Base-by-base conservation (phyloP, 2,329 filamentous ascomycete genomes). In the Aquanectria penicillioides region DNA sequence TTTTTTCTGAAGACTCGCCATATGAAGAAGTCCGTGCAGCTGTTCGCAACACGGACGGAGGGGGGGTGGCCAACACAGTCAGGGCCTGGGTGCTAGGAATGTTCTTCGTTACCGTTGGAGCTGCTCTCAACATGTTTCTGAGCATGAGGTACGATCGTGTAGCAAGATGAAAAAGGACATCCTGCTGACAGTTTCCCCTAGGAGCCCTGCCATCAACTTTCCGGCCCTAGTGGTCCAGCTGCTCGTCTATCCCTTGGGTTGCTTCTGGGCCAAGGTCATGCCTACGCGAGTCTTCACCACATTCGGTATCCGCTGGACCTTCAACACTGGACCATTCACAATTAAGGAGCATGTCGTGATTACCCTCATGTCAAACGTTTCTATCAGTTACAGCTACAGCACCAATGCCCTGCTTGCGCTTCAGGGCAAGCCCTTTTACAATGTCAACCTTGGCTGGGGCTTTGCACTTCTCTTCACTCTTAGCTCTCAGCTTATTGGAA, bases 401-500 rank as follows among this genome's bases (percentile, higher is more conserved):
- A 80, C 76, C 8, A 77, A 79, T 28, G 76, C 75, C 8, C 59
- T 81, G 52, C 77, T 81, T 59, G 78, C 78, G 3, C 70, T 79
- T 4, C 75, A 78, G 52, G 76, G 75, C 15, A 76, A 76, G 61
- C 75, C 77, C 1, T 79, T 77, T 60, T 83, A 83, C 67, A 58
- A 78, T 31, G 75, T 83, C 62, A 74, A 76, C 4, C 78, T 83
- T 17, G 80, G 84, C 25, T 86, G 83, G 74, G 80, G 80, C 4
- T 88, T 85, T 68, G 81, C 87, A 65, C 72, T 88, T 2, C 74
- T 87, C 18, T 78, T 88, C 56, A 81, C 79, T 10, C 80, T 88
- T 57, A 85, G 84, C 15, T 86, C 83, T 1, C 83, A 88, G 60
- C 77, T 85, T 63, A 83, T 87, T 43, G 87, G 87, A 5, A 87